A percentile compares a stretch with the other conserved stretches of the same genome.
Evolutionary conservation across 2,329 filamentous ascomycete genomes (phyloP).

Genomic region (Calcarisporium arbuscula): DNA sequence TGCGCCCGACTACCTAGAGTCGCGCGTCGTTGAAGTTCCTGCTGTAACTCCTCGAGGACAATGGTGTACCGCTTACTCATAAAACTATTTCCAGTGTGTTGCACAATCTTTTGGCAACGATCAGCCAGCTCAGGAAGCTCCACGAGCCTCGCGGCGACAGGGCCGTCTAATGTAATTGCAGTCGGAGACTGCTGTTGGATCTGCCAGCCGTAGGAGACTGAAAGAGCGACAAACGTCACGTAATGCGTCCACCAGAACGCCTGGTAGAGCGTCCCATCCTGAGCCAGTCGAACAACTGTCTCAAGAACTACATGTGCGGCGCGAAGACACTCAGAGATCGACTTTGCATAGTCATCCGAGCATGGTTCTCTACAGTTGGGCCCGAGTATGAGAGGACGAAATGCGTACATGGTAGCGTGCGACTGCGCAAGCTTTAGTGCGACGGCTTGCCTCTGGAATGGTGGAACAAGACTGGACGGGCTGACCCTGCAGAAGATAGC

Average conservation of each 20-base stretch:
- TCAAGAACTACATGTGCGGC: constrained; percentile 40
- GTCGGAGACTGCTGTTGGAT: constrained; percentile 42
- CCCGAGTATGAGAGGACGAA: constrained; percentile 45
- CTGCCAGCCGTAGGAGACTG: constrained; percentile 47
- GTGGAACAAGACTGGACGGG: constrained; percentile 38
- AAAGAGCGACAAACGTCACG: constrained; percentile 46
- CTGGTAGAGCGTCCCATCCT: constrained; percentile 34
- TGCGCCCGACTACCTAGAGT: too few relatives aligned
- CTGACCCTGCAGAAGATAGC: constrained; percentile 35
- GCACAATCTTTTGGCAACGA: too few relatives aligned
- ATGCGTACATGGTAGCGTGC: constrained; percentile 50
- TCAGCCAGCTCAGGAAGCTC: too few relatives aligned
- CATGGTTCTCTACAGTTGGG: too few relatives aligned
- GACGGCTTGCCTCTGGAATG: constrained; percentile 41
- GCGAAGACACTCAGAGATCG: constrained; percentile 36
- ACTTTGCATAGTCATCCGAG: constrained; percentile 9
- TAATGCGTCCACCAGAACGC: constrained; percentile 50
- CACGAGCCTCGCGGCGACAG: too few relatives aligned
- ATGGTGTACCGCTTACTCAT: too few relatives aligned
- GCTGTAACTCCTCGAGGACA: too few relatives aligned
- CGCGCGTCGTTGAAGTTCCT: too few relatives aligned
- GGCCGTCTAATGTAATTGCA: too few relatives aligned
- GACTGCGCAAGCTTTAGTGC: constrained; percentile 48
- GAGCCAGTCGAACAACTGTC: constrained; percentile 34
- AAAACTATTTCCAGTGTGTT: too few relatives aligned